Percentiles rank a stretch among this genome's conserved stretches.
phyloP scores from a whole-genome alignment of 129 eudicot species.

The Silybum marianum region DNA sequence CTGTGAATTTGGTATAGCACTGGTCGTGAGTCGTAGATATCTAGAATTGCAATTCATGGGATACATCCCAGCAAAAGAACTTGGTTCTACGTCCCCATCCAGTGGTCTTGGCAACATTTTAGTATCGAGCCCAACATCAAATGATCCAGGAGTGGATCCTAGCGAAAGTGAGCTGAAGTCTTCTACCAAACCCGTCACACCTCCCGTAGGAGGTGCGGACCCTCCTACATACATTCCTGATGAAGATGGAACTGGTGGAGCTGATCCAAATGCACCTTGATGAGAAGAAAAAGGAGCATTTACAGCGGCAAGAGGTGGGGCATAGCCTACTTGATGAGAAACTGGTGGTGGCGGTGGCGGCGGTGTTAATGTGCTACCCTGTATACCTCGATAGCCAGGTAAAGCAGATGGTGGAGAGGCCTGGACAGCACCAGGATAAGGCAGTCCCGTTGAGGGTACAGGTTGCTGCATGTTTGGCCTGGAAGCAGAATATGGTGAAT shows the following conservation, averaged over 20 bases:
- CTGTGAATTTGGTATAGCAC: constrained; percentile 91
- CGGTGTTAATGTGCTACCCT: constrained; percentile 35
- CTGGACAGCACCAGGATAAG: constrained; percentile 49
- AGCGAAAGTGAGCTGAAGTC: constrained; percentile 86
- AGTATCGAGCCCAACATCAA: constrained; percentile 80
- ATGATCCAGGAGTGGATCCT: constrained; percentile 84
- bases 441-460: constrained; percentile 39
- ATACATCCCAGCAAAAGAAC: constrained; percentile 58
- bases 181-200: constrained; percentile 62
- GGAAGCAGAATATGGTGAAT: constrained; percentile 33
- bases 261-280: constrained; percentile 61
- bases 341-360: constrained; percentile 42
- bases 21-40: constrained; percentile 80
- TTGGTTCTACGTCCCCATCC: constrained; percentile 91
- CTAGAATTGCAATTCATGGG: constrained; percentile 84
- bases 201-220: constrained; percentile 68
- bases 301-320: constrained; percentile 45
- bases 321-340: constrained; percentile 58
- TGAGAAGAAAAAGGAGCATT: constrained; percentile 51
- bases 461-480: constrained; percentile 56
- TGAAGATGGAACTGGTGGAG: constrained; percentile 55
- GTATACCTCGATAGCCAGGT: constrained; percentile 61
- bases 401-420: constrained; percentile 48
- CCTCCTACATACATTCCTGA: constrained; percentile 55
- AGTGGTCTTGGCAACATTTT: constrained; percentile 83